Base-by-base conservation (phyloP, 352 stramenopile genomes). In the Phytophthora sp. region DNA sequence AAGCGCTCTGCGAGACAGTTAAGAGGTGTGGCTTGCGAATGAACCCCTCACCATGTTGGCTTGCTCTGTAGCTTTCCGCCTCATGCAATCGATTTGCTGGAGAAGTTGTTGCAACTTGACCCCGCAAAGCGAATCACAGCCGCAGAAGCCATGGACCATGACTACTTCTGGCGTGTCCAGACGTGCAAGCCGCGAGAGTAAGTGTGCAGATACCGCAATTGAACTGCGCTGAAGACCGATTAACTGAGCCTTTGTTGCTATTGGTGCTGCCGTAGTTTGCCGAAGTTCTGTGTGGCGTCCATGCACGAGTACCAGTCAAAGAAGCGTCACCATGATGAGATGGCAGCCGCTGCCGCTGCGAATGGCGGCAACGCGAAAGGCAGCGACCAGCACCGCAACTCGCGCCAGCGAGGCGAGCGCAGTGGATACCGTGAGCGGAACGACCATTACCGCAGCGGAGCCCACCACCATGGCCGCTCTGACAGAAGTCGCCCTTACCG, bases 71-170 rank as follows among this genome's bases (percentile, higher is more conserved):
- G 87, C 37, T 92, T 94, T 41, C 84, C 87, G 27, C 74, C 80
- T 0, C 75, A 89, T 28, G 83, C 85, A 13, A 60, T 98, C 27
- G 93, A 99, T 69, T 76, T 99, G 56, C 67, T 99, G 15, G 84
- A 91, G 54, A 95, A 97, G 54, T 86, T 99, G 62, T 63, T 99
- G 28, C 96, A 96, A 38, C 94, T 98, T 41, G 96, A 99, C 72
- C 96, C 97, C 18, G 79, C 88, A 4, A 91, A 97, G 56, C 79
- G 97, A 32, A 96, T 99, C 44, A 97, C 96, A 11, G 96, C 95
- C 5, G 82, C 95, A 9, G 92, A 98, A 46, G 96, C 97, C 7
- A 87, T 99, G 74, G 87, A 98, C 39, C 97, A 99, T 79, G 84
- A 97, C 41, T 99, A 99, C 80, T 99, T 99, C 70, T 95, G 87